Base-by-base conservation (phyloP, 768 basidiomycete species). In the Tricholoma flavovirens region DNA sequence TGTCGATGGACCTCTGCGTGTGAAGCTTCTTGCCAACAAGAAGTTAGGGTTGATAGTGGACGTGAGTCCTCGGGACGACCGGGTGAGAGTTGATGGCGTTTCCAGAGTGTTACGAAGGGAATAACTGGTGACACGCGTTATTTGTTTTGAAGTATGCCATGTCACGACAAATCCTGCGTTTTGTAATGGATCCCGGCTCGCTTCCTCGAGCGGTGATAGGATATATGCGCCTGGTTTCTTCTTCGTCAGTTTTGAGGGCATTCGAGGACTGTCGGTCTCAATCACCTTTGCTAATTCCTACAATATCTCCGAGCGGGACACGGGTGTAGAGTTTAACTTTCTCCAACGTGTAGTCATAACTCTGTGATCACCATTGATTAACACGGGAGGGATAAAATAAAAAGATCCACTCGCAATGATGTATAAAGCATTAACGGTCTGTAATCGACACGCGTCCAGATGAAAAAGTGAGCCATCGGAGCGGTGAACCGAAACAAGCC, bases 261-360 rank as follows among this genome's bases (percentile, higher is more conserved):
- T 5, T 17, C 2, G 5, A 10, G 15, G 17, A 30, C 10, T 9
- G 17, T 9, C 15, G 8, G 26, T 17, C 4, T 9, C 4, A 8
- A 10, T 14, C 36, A 87, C 93, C 96, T 80, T 89, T 91, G 51
- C 80, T 82, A 17, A 99, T 85, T 19, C 77, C 73, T 26, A 81
- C 73, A 62, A 98, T 84, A 65, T 90, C 88, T 48, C 83, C 83
- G 38, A 97, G 80, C 2, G 94, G 95, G 49, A 98, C 83, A 40
- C 95, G 86, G 62, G 87, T 94, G 74, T 89, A 96, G 57, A 86
- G 73, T 67, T 90, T 88, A 50, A 98, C 92, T 69, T 98, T 94
- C 67, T 91, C 91, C 55, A 96, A 81, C 67, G 82, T 82, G 81
- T 94, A 96, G 71, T 97, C 94, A 65, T 93, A 97, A 63, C 89